Evolutionary conservation across 2,329 filamentous ascomycete genomes (phyloP).

Genomic region (Penicillium sp.): DNA sequence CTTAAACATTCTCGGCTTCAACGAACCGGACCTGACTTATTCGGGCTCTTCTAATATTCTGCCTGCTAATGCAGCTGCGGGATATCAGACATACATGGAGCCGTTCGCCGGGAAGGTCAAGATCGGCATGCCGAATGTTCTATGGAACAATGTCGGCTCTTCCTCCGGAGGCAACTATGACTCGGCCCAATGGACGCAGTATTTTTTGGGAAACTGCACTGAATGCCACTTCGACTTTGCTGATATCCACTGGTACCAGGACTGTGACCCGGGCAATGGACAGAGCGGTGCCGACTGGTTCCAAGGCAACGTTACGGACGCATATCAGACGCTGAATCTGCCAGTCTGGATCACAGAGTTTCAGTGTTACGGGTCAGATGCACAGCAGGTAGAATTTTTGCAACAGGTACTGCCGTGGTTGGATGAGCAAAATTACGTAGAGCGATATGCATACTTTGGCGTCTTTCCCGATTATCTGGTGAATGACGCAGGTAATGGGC

Average conservation of each 20-base stretch:
- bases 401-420: slow-evolving; percentile 16
- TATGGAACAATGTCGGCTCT: slow-evolving; percentile 20
- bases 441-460: slow-evolving; percentile 19
- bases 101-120: slow-evolving; percentile 2
- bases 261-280: slow-evolving; percentile 4
- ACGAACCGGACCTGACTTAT: no score
- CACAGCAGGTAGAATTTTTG: not conserved
- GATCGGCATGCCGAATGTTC: slow-evolving; percentile 1
- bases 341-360: no score
- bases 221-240: slow-evolving; percentile 36
- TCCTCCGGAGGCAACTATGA: slow-evolving; percentile 9
- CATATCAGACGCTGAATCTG: no score
- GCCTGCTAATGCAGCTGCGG: no score
- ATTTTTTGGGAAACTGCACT: slow-evolving; percentile 28
- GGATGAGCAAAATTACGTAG: slow-evolving; percentile 14
- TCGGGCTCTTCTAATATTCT: no score
- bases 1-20: no score
- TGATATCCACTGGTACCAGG: slow-evolving; percentile 37
- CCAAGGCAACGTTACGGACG: no score
- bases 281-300: slow-evolving; percentile 26
- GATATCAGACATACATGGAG: slow-evolving; percentile 7
- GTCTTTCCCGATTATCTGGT: slow-evolving; percentile 11
- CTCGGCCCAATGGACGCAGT: slow-evolving; percentile 27
- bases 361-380: no score
- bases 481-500: slow-evolving; percentile 12